These are phyloP conservation scores for Penicillium samsonianum DNA, from an alignment of 495 filamentous ascomycete species.

Conservation along the genomic window DNA sequence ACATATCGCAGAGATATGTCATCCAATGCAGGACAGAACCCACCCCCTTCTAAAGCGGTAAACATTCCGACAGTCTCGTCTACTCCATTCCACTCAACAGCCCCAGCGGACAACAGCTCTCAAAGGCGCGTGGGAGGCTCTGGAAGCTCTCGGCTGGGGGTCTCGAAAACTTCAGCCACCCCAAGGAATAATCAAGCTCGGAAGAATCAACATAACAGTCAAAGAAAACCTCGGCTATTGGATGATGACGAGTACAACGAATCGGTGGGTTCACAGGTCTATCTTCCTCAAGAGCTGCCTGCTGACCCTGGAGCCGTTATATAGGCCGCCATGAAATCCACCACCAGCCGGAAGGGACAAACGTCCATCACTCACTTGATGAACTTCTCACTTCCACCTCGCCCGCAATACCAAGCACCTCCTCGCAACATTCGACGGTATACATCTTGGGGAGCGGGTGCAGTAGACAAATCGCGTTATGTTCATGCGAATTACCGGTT, in stretches of 20 bases:
- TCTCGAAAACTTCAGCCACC: slow-evolving; percentile 53
- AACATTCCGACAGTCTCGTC: slow-evolving; percentile 41
- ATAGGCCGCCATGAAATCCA: slow-evolving; percentile 77
- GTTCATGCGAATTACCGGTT: slow-evolving; percentile 98
- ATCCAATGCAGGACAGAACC: slow-evolving; percentile 46
- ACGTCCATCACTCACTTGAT: slow-evolving; percentile 96
- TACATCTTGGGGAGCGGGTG: slow-evolving; percentile 81
- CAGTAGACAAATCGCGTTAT: slow-evolving; percentile 89
- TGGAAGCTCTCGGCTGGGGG: slow-evolving; percentile 61
- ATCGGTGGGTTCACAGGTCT: slow-evolving; percentile 53
- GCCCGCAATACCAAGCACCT: slow-evolving; percentile 64
- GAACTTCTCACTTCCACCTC: slow-evolving; percentile 83
- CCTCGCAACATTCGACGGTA: slow-evolving; percentile 61
- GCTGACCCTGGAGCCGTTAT: slow-evolving; percentile 23
- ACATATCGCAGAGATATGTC: slow-evolving; percentile 43
- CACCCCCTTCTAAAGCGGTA: slow-evolving; percentile 48
- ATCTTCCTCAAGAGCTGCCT: slow-evolving; percentile 10
- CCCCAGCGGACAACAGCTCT: slow-evolving; percentile 50
- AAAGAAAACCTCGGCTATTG: slow-evolving; percentile 55
- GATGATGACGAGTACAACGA: slow-evolving; percentile 85
- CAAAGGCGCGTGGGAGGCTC: slow-evolving; percentile 65
- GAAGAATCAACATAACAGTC: slow-evolving; percentile 71
- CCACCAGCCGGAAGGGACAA: slow-evolving; percentile 84
- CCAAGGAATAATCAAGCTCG: slow-evolving; percentile 71
- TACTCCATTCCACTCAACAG: slow-evolving; percentile 40